These are phyloP conservation scores for Niveomyces coronatus DNA, from an alignment of 2,329 filamentous ascomycete species.

Conservation along the genomic window DNA sequence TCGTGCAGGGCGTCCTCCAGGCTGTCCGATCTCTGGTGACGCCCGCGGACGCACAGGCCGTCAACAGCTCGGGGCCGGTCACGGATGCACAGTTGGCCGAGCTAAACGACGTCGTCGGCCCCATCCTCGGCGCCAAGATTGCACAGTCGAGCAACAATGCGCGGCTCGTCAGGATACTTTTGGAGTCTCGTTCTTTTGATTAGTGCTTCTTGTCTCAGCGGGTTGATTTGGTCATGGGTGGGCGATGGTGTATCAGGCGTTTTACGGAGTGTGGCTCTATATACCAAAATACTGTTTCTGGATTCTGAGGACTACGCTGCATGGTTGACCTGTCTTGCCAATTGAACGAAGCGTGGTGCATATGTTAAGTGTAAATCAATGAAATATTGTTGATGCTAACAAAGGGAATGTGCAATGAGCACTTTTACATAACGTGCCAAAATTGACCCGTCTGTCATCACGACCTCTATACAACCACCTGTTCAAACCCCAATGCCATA, in stretches of 20 bases:
- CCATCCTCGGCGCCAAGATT: conserved; percentile 41
- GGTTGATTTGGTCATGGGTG: neutral
- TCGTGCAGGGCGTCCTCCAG: conserved; percentile 46
- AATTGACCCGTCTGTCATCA: no score
- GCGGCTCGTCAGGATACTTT: conserved; percentile 37
- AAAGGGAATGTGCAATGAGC: conserved; percentile 6
- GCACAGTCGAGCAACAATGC: conserved; percentile 34
- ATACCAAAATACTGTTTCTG: no score
- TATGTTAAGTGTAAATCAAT: no score
- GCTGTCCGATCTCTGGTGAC: conserved; percentile 36
- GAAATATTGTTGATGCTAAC: conserved; percentile 2
- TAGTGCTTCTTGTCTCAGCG: conserved; percentile 17
- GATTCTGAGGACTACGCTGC: neutral
- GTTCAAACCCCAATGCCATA: no score
- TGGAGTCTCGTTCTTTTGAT: conserved; percentile 46
- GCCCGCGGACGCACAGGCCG: conserved; percentile 25
- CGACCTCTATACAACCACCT: no score
- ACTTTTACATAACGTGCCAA: no score
- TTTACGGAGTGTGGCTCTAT: neutral
- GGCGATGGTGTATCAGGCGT: neutral
- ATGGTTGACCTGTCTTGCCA: no score
- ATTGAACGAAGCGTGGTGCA: no score
- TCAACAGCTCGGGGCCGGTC: conserved; percentile 24
- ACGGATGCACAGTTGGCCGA: conserved; percentile 31
- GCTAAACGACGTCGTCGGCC: conserved; percentile 44